These are phyloP conservation scores for Zanthoxylum bungeanum DNA, from an alignment of 345 rosid genomes.

Conservation along the genomic window DNA sequence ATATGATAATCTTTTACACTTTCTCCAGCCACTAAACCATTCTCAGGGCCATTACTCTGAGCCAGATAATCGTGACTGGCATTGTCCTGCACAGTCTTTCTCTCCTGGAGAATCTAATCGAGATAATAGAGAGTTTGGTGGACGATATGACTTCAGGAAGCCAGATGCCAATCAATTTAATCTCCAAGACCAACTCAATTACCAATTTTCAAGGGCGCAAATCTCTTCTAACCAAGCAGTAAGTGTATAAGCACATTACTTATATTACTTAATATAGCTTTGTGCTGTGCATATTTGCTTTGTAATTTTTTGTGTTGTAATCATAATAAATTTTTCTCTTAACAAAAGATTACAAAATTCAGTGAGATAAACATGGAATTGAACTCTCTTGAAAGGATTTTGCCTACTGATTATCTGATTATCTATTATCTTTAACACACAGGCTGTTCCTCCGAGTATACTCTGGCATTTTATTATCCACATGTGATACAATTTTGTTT, in stretches of 20 bases:
- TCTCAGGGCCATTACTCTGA: constrained; percentile 62
- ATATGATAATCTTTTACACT: too few relatives aligned
- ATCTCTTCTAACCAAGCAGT: constrained; percentile 60
- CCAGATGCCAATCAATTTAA: too few relatives aligned
- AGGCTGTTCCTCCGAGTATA: background rate
- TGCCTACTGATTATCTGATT: background rate
- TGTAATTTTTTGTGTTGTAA: background rate
- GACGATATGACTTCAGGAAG: too few relatives aligned
- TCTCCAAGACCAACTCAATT: constrained; percentile 37
- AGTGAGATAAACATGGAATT: too few relatives aligned
- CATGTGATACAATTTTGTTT: background rate
- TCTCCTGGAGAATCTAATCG: too few relatives aligned
- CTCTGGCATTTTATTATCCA: background rate
- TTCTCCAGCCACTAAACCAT: too few relatives aligned
- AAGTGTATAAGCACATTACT: background rate
- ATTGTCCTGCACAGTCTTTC: constrained; percentile 70
- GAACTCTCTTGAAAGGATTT: too few relatives aligned
- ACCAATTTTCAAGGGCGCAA: constrained; percentile 45
- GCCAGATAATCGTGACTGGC: constrained; percentile 94
- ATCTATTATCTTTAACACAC: background rate
- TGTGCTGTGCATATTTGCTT: background rate
- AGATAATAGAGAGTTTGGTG: too few relatives aligned
- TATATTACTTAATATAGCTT: background rate
- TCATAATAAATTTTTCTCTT: background rate
- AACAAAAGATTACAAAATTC: too few relatives aligned